A percentile compares a stretch with the other conserved stretches of the same genome.
phyloP scores from a whole-genome alignment of 257 asterid genomes.

The Eucommia ulmoides region DNA sequence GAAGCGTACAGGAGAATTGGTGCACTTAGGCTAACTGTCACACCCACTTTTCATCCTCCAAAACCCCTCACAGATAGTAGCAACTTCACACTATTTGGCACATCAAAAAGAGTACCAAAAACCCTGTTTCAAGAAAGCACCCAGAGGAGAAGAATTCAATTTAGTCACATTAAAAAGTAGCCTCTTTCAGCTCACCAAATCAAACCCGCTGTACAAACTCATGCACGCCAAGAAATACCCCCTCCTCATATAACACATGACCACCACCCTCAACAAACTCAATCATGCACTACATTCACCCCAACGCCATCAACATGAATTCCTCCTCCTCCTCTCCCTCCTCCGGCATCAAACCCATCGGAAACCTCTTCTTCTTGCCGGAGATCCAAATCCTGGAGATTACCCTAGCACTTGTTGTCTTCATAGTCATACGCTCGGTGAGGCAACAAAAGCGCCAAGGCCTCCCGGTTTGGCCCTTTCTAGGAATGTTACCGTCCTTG shows the following conservation, averaged over 20 bases:
- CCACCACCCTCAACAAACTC: slow-evolving; percentile 21
- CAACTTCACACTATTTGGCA: not conserved
- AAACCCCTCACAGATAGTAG: not conserved
- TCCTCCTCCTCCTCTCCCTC: slow-evolving; percentile 3
- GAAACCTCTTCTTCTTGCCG: slow-evolving; percentile 13
- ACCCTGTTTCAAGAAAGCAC: slow-evolving; percentile 14
- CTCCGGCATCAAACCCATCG: not conserved
- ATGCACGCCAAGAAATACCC: slow-evolving; percentile 29
- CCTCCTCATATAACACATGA: slow-evolving; percentile 26
- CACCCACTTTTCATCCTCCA: slow-evolving; percentile 10
- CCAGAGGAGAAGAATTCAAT: too few relatives aligned
- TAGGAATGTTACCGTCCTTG: slow-evolving; percentile 88
- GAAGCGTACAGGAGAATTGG: not conserved
- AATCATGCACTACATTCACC: slow-evolving; percentile 20
- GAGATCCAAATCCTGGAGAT: slow-evolving; percentile 59
- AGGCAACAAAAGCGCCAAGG: slow-evolving; percentile 41
- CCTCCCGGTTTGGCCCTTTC: slow-evolving; percentile 62
- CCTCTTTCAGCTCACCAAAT: slow-evolving; percentile 45
- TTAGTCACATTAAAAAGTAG: slow-evolving; percentile 6
- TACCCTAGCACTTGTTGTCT: slow-evolving; percentile 35
- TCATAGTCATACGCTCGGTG: slow-evolving; percentile 31
- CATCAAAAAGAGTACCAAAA: slow-evolving; percentile 1
- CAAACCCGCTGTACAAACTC: slow-evolving; percentile 14
- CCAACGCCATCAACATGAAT: slow-evolving; percentile 22
- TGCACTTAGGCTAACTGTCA: slow-evolving; percentile 18